These are phyloP conservation scores for Nemania diffusa DNA, from an alignment of 2,329 filamentous ascomycete genomes.

Conservation along the genomic window DNA sequence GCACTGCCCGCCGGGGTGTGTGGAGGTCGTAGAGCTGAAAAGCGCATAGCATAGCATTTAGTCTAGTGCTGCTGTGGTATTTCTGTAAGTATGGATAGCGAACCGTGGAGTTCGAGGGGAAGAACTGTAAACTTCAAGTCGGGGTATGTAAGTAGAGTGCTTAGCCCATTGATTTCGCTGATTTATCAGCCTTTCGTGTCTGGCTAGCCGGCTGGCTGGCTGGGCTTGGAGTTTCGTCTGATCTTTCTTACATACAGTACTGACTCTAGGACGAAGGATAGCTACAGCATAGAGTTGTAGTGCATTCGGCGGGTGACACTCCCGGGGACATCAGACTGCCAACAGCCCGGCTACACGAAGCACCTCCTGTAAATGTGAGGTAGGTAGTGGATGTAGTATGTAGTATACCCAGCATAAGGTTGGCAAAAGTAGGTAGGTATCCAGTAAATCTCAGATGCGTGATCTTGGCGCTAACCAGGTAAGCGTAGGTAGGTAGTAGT, in stretches of 20 bases:
- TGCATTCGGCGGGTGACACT: slow-evolving; percentile 9
- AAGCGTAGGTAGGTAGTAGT: not conserved
- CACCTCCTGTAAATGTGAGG: not conserved
- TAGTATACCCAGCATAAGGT: too few species aligned
- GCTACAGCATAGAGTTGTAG: not conserved
- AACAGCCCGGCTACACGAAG: not conserved
- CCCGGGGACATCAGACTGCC: slow-evolving; percentile 1
- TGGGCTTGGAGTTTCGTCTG: slow-evolving; percentile 10
- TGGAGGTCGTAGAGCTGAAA: slow-evolving; percentile 31
- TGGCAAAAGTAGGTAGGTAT: not conserved
- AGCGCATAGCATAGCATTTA: not conserved
- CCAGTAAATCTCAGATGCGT: slow-evolving; percentile 2
- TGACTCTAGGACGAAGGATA: not conserved
- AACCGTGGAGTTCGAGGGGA: not conserved
- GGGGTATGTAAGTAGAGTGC: not conserved
- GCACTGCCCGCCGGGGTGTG: not conserved
- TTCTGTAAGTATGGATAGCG: not conserved
- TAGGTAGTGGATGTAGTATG: too few species aligned
- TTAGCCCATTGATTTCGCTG: not conserved
- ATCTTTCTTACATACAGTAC: not conserved
- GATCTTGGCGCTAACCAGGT: not conserved
- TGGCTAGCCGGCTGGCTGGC: too few species aligned
- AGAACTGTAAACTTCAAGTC: not conserved
- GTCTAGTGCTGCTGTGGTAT: not conserved
- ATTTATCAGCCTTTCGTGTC: slow-evolving; percentile 2